Percentiles rank a stretch among this genome's conserved stretches.
Conservation (phyloP, 306 rosid species). For the Hippophae gyantsensis region DNA sequence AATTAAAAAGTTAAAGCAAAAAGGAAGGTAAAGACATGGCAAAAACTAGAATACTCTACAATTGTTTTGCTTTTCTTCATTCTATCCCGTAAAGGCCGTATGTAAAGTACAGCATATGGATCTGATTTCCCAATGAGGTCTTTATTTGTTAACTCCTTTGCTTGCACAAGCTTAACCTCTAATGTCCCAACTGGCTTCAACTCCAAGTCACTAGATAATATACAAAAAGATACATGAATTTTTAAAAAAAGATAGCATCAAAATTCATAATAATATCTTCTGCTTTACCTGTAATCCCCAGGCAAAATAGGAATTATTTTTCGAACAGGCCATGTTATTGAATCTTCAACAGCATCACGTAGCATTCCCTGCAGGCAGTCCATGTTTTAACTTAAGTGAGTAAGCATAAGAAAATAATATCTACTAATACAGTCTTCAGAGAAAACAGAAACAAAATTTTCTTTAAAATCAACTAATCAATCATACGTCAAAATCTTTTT, state of each 20-base stretch:
- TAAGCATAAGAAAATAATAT: no score
- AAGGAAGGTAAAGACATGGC: constrained; percentile 1
- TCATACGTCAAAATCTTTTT: no score
- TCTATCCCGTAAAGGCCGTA: constrained; percentile 76
- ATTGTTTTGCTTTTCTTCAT: constrained; percentile 85
- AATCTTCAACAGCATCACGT: constrained; percentile 83
- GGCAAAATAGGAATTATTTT: constrained; percentile 65
- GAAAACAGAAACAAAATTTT: no score
- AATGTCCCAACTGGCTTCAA: constrained; percentile 82
- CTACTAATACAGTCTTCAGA: no score
- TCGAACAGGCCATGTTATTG: constrained; percentile 90
- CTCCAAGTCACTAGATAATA: constrained; percentile 74
- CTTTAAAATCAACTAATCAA: no score
- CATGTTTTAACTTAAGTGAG: constrained; percentile 5
- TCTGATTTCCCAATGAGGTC: constrained; percentile 93
- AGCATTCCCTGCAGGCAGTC: constrained; percentile 58
- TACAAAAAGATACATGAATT: constrained; percentile 9
- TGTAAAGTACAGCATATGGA: constrained; percentile 67
- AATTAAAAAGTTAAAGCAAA: constrained; percentile 7
- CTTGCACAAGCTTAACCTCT: constrained; percentile 98
- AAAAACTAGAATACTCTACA: constrained; percentile 32
- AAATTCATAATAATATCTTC: constrained; percentile 1
- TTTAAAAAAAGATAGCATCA: background rate
- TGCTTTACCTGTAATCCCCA: constrained; percentile 75
- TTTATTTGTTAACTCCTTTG: constrained; percentile 85